Evolutionary conservation across 208 protist genomes (phyloP).

Genomic region (Leishmania mexicana): DNA sequence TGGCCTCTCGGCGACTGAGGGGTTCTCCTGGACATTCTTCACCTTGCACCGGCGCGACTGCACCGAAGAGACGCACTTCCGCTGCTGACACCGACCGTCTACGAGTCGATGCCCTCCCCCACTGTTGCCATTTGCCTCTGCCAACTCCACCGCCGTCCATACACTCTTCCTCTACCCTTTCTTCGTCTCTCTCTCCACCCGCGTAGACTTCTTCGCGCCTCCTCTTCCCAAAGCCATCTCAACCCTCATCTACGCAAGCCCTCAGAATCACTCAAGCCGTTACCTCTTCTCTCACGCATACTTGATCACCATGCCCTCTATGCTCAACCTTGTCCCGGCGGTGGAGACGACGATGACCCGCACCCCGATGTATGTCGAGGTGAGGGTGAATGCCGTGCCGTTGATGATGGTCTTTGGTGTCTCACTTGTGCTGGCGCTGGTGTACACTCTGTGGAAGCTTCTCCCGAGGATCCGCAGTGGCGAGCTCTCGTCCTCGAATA

Average conservation of each 20-base stretch:
- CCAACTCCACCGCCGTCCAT: neutral
- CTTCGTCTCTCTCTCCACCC: neutral
- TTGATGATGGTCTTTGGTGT: slow-evolving; percentile 41
- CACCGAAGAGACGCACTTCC: neutral
- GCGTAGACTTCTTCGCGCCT: neutral
- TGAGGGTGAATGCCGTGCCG: slow-evolving; percentile 32
- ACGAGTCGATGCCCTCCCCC: neutral
- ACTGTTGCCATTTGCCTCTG: neutral
- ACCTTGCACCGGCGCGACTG: neutral
- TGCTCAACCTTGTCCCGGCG: slow-evolving; percentile 5
- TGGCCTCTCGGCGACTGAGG: neutral
- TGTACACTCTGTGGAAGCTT: slow-evolving; percentile 26
- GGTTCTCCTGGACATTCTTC: neutral
- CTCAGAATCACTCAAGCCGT: neutral
- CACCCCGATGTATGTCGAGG: slow-evolving; percentile 13
- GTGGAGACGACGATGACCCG: slow-evolving; percentile 12
- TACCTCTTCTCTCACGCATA: neutral
- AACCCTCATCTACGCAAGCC: neutral
- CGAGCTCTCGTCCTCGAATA: slow-evolving; percentile 36
- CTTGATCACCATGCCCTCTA: slow-evolving; percentile 3
- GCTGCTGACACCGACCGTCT: neutral
- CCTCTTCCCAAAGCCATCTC: neutral
- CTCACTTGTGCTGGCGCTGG: slow-evolving; percentile 15
- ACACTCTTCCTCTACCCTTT: neutral
- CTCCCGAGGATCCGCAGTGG: slow-evolving; percentile 41